phyloP scores from a whole-genome alignment of 768 basidiomycete species.

The Pilatotrama ljubarskyi region DNA sequence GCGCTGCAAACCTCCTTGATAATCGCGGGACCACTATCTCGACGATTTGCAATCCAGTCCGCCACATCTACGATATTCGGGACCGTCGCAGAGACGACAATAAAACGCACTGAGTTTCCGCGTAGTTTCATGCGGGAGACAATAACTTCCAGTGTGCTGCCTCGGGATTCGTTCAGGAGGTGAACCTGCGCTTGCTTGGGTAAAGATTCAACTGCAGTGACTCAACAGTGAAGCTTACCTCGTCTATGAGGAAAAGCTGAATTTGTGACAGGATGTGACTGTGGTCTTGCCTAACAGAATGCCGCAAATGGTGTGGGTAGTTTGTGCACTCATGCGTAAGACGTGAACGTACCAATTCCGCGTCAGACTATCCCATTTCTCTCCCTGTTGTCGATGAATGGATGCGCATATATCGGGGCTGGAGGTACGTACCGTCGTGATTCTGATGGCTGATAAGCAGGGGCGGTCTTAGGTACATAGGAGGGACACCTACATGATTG shows the following conservation, averaged over 20 bases:
- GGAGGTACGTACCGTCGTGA: conserved; percentile 22
- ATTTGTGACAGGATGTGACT: conserved; percentile 68
- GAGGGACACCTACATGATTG: conserved; percentile 64
- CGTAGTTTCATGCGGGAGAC: conserved; percentile 87
- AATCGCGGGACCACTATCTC: conserved; percentile 48
- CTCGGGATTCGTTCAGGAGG: conserved; percentile 85
- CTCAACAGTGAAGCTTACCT: conserved; percentile 47
- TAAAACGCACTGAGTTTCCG: conserved; percentile 70
- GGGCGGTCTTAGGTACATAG: not conserved
- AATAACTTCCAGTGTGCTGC: conserved; percentile 93
- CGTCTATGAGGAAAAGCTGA: conserved; percentile 86
- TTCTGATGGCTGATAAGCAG: conserved; percentile 9
- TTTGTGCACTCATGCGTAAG: too few species aligned
- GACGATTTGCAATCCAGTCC: conserved; percentile 70
- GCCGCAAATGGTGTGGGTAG: too few species aligned
- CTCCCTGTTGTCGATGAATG: conserved; percentile 54
- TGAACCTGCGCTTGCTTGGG: conserved; percentile 63
- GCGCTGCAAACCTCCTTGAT: conserved; percentile 71
- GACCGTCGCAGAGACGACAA: conserved; percentile 90
- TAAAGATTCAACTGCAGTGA: not conserved
- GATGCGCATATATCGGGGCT: not conserved
- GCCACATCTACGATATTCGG: conserved; percentile 93
- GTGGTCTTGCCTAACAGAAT: conserved; percentile 53
- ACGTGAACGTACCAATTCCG: conserved; percentile 65
- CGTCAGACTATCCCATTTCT: conserved; percentile 96